Evolutionary conservation across 2,329 filamentous ascomycete species (phyloP).

Genomic region (Westerdykella ornata): DNA sequence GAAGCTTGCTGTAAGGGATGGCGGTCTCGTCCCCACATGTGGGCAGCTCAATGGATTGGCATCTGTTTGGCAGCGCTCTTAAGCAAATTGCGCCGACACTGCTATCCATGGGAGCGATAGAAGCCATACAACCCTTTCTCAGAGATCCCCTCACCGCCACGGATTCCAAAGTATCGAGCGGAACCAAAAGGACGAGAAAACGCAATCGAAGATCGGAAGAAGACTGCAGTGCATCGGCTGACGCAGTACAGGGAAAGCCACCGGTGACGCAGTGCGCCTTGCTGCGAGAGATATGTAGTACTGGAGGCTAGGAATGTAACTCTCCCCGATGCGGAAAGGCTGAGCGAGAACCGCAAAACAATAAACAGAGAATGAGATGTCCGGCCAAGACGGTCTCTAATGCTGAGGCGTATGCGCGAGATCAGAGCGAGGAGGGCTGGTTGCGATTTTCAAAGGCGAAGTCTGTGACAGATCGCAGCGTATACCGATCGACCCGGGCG

Average conservation of each 20-base stretch:
- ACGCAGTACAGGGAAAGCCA: conserved; percentile 27
- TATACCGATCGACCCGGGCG: no score
- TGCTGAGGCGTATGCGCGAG: not conserved
- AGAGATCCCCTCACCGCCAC: no score
- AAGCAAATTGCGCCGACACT: conserved; percentile 16
- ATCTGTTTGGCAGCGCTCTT: conserved; percentile 25
- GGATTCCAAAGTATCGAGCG: conserved; percentile 11
- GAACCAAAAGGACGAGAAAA: conserved; percentile 4
- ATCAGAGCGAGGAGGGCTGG: not conserved
- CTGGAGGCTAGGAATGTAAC: conserved; percentile 31
- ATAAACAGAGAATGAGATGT: not conserved
- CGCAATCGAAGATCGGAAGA: conserved; percentile 22
- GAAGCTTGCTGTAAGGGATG: conserved; percentile 29
- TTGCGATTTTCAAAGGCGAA: not conserved
- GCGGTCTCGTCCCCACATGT: conserved; percentile 26
- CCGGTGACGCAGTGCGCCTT: conserved; percentile 15
- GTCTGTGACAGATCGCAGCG: not conserved
- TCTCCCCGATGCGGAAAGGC: conserved; percentile 7
- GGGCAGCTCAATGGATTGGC: conserved; percentile 11
- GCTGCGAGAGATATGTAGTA: conserved; percentile 19
- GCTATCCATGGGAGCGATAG: conserved; percentile 1
- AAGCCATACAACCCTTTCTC: conserved; percentile 23
- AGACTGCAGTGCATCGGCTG: conserved; percentile 19
- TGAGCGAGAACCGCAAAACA: not conserved
- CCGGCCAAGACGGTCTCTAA: not conserved